Conservation (phyloP, 148 eudicot species). For the Rhododendron henanense region DNA sequence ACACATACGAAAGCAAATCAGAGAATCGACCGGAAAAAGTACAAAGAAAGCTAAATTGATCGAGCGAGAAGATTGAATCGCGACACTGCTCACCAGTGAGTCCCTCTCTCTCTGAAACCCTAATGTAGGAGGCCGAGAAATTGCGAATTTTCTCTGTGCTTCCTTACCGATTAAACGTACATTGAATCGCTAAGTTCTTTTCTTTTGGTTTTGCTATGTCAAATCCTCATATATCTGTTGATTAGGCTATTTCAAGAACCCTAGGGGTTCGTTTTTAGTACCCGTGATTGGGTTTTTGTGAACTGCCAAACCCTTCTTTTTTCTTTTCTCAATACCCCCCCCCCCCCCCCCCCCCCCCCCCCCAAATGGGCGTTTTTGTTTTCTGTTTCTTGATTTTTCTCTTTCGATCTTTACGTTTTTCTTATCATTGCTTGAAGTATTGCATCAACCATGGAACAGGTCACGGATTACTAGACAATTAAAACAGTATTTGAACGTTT, state of each 20-base stretch:
- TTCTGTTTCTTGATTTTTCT: neutral
- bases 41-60: neutral
- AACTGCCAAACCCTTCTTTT: neutral
- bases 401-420: neutral
- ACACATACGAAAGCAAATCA: neutral
- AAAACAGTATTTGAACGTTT: neutral
- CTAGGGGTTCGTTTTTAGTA: neutral
- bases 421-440: neutral
- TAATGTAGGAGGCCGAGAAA: neutral
- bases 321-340: neutral
- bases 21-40: neutral
- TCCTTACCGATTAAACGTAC: neutral
- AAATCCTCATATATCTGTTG: neutral
- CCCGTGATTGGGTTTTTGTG: neutral
- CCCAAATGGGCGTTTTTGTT: neutral
- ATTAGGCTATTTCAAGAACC: neutral
- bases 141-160: neutral
- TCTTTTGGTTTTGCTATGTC: neutral
- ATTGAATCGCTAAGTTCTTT: neutral
- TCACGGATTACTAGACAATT: neutral
- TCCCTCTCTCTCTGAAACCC: constrained; percentile 2
- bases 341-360: too few relatives aligned
- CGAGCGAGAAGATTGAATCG: neutral
- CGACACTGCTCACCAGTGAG: neutral
- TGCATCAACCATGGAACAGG: neutral